phyloP scores from a whole-genome alignment of 345 rosid genomes.

The Aquilaria malaccensis region DNA sequence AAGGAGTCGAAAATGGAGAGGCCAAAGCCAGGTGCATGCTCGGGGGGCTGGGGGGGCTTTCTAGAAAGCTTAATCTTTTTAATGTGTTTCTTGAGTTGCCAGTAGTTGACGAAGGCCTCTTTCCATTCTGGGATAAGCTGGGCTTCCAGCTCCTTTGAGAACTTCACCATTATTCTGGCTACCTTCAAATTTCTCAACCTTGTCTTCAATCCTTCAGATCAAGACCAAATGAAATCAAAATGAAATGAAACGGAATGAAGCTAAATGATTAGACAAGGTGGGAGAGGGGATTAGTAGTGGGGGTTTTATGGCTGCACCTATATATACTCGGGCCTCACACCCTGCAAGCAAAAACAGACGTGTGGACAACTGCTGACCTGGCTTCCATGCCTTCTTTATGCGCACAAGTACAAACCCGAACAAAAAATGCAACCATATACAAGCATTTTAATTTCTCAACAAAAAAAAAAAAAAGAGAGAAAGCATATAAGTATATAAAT shows the following conservation, averaged over 20 bases:
- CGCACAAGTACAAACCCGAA: too few relatives aligned
- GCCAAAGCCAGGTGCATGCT: constrained; percentile 29
- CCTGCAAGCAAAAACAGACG: too few relatives aligned
- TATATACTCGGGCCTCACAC: too few relatives aligned
- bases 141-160: constrained; percentile 94
- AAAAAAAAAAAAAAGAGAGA: too few relatives aligned
- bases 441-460: too few relatives aligned
- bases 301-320: neutral
- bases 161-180: constrained; percentile 76
- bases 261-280: neutral
- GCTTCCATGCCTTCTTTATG: too few relatives aligned
- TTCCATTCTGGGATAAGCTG: constrained; percentile 99
- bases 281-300: constrained; percentile 2
- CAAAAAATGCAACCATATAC: too few relatives aligned
- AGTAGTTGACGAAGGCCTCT: constrained; percentile 85
- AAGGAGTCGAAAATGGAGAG: constrained; percentile 53
- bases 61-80: constrained; percentile 65
- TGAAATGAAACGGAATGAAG: too few relatives aligned
- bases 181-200: neutral
- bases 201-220: neutral
- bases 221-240: too few relatives aligned
- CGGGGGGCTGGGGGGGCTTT: constrained; percentile 29
- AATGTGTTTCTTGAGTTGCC: constrained; percentile 80
- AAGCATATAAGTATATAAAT: too few relatives aligned
- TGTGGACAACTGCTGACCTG: too few relatives aligned